Conservation (phyloP, 2,329 filamentous ascomycete genomes). For the Fusarium vanettenii region DNA sequence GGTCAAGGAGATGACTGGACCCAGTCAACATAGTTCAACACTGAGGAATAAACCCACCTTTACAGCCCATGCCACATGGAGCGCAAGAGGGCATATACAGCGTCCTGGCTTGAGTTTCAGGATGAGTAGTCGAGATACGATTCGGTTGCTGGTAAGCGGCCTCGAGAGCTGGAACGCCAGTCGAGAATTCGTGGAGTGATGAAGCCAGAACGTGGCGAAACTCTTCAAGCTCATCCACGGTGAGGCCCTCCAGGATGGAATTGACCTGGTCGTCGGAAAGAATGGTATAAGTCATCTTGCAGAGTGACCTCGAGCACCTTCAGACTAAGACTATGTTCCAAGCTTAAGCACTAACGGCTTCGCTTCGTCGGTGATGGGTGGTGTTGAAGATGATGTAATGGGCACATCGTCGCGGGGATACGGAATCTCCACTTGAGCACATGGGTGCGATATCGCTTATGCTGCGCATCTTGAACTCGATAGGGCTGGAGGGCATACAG, state of each 20-base stretch:
- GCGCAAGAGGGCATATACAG: constrained; percentile 81
- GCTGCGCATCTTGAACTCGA: not conserved
- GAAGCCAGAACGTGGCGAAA: constrained; percentile 62
- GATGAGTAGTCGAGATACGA: constrained; percentile 61
- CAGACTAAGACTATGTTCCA: not conserved
- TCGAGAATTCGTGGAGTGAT: constrained; percentile 72
- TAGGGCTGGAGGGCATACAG: not conserved
- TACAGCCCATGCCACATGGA: constrained; percentile 73
- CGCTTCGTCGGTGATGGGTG: not conserved
- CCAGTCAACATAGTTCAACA: not conserved
- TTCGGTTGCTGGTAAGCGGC: constrained; percentile 67
- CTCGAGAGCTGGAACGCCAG: constrained; percentile 58
- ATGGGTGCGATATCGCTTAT: constrained; percentile 17
- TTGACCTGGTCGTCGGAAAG: constrained; percentile 69
- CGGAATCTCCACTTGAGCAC: constrained; percentile 38
- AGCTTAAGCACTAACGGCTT: not conserved
- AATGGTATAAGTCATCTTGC: constrained; percentile 66
- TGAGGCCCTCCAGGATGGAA: constrained; percentile 65
- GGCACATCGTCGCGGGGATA: constrained; percentile 19
- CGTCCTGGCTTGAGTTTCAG: constrained; percentile 66
- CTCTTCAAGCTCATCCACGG: constrained; percentile 61
- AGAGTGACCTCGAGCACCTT: not conserved
- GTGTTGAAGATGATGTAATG: constrained; percentile 38
- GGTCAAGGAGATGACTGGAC: constrained; percentile 71
- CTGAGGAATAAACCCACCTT: constrained; percentile 58